Percentiles rank a stretch among this genome's conserved stretches.
Conservation (phyloP, 2,329 filamentous ascomycete genomes). For the Fusarium coffeatum region DNA sequence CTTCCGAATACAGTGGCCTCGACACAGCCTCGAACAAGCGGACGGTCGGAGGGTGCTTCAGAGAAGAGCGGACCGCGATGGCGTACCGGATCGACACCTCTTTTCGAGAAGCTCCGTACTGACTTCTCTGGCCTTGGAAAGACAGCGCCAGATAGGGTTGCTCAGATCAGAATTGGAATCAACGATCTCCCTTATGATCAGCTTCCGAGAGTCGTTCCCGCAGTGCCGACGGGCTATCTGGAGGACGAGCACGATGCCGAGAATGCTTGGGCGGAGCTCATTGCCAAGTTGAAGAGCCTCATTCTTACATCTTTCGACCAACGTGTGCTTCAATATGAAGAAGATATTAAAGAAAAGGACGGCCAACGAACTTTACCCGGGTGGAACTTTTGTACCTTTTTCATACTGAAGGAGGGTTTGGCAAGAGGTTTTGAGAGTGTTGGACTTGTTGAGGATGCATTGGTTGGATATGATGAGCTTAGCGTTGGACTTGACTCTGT, state of each 20-base stretch:
- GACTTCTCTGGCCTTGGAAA: constrained; percentile 87
- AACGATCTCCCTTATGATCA: constrained; percentile 75
- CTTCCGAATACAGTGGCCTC: constrained; percentile 85
- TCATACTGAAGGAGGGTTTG: constrained; percentile 95
- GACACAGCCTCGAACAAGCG: constrained; percentile 76
- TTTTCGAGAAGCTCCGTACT: constrained; percentile 88
- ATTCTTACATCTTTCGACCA: constrained; percentile 92
- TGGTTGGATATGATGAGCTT: constrained; percentile 95
- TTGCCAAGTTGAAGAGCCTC: constrained; percentile 85
- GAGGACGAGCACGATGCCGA: constrained; percentile 83
- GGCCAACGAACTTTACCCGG: constrained; percentile 86
- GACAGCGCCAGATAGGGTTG: constrained; percentile 77
- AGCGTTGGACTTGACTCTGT: constrained; percentile 87
- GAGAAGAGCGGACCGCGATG: constrained; percentile 82
- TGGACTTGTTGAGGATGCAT: constrained; percentile 91
- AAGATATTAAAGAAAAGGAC: constrained; percentile 95
- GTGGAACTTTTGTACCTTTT: constrained; percentile 99
- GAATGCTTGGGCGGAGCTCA: constrained; percentile 84
- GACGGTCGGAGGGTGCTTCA: constrained; percentile 64
- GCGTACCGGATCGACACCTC: constrained; percentile 81
- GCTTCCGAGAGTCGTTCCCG: constrained; percentile 71
- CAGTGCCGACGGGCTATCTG: constrained; percentile 70
- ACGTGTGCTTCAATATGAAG: constrained; percentile 93
- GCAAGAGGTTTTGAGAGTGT: constrained; percentile 96
- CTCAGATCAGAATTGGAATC: constrained; percentile 84